Base-by-base conservation (phyloP, 2,329 filamentous ascomycete species). In the Cercospora zeae-maydis region DNA sequence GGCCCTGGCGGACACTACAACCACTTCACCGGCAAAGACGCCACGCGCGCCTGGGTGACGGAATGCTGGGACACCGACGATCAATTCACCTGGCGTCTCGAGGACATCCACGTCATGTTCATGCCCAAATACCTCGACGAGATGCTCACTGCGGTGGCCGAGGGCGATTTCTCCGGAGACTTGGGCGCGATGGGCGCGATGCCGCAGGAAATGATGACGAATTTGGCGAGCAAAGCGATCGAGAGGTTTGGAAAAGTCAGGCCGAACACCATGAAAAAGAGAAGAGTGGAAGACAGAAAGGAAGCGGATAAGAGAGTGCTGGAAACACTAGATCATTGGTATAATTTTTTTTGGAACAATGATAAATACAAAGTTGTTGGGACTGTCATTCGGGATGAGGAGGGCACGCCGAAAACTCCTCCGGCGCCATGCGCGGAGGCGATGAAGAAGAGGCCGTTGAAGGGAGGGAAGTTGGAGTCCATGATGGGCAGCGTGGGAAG, bases 301-400 rank as follows among this genome's bases (percentile, higher is more conserved):
- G 71, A 71, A 62, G 93, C 96, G 78, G 70, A 81, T 54, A 80
- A 81, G 55, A 79, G 82, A 53, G 93, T 92, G 10, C 79, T 79
- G 75, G 78, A 83, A 68, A 83, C 85, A 74, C 87, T 91, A 3
- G 76, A 84, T 63, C 84, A 87, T 34, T 85, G 86, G 34, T 80
- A 97, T 61, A 79, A 83, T 74, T 72, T 73, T 45, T 73, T 73
- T 36, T 49, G 21, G 31, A 54, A 56, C 4, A 70, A 69, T 52
- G 65, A 49, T 10, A 73, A 72, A 65, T 73, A 73, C 34, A 58
- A 59, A 58, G 59, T 60, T 13, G 71, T 70, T 4, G 71, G 71
- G 4, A 61, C 49, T 16, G 69, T 73, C 31, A 61, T 69, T 16
- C 55, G 61, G 37, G 68, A 67, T 54, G 69, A 65, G 27, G 49